phyloP scores from a whole-genome alignment of 2,329 filamentous ascomycete species.

The Aspergillus sp. region DNA sequence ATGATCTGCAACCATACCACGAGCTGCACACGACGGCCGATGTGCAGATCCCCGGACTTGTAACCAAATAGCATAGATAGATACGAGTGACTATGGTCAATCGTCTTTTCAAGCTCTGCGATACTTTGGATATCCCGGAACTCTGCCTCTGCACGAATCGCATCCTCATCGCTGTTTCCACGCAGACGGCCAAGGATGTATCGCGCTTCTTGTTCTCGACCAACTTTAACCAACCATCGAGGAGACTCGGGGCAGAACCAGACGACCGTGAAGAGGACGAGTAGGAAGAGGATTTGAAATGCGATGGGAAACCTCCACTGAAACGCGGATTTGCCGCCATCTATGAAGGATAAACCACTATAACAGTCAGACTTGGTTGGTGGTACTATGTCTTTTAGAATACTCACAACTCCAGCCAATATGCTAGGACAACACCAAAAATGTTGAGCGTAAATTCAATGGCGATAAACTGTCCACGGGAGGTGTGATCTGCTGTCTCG shows the following conservation, averaged over 20 bases:
- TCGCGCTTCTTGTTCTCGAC: constrained; percentile 61
- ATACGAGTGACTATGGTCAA: constrained; percentile 53
- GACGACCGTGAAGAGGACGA: constrained; percentile 52
- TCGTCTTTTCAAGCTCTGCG: constrained; percentile 56
- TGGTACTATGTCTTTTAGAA: background rate
- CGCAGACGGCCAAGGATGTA: constrained; percentile 62
- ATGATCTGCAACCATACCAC: constrained; percentile 69
- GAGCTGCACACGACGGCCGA: constrained; percentile 62
- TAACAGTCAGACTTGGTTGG: background rate
- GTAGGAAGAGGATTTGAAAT: constrained; percentile 63
- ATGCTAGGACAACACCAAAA: constrained; percentile 61
- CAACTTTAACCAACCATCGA: constrained; percentile 56
- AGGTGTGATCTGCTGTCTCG: constrained; percentile 64
- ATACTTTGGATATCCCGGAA: constrained; percentile 65
- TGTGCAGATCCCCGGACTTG: constrained; percentile 62
- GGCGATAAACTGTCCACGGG: constrained; percentile 64
- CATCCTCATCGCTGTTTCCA: constrained; percentile 52
- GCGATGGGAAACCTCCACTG: constrained; percentile 66
- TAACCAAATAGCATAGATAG: constrained; percentile 63
- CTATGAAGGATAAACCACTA: constrained; percentile 56
- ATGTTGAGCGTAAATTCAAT: constrained; percentile 72
- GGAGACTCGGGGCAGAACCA: constrained; percentile 68
- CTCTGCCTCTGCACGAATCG: constrained; percentile 55
- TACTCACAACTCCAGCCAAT: constrained; percentile 54
- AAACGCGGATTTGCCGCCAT: constrained; percentile 54